Conservation (phyloP, 148 eudicot genomes). For the Fagopyrum tataricum region DNA sequence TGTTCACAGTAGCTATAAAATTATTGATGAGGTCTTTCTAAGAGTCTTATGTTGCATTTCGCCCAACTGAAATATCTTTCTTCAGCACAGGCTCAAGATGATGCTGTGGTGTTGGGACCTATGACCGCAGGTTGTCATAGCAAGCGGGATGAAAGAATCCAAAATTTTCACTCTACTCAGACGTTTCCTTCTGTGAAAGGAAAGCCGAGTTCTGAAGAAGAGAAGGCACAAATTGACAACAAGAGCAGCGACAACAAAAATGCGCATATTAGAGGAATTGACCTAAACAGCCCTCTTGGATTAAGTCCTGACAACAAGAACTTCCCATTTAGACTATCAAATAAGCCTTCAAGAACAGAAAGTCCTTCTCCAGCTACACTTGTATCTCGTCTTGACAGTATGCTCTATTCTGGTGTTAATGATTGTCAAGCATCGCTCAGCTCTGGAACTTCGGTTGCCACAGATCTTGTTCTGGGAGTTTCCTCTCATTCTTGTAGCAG, state of each 20-base stretch:
- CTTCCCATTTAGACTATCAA: conserved; percentile 18
- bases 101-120: conserved; percentile 33
- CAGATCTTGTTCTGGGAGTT: conserved; percentile 42
- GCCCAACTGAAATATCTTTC: conserved; percentile 25
- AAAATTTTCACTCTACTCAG: conserved; percentile 27
- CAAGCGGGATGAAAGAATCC: conserved; percentile 37
- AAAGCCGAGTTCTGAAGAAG: background rate
- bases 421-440: conserved; percentile 38
- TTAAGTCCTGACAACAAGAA: conserved; percentile 17
- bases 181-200: conserved; percentile 16
- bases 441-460: conserved; percentile 46
- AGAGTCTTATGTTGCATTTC: background rate
- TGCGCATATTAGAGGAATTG: conserved; percentile 27
- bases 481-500: conserved; percentile 19
- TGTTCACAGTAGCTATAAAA: background rate
- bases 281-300: conserved; percentile 3
- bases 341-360: conserved; percentile 24
- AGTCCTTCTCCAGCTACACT: conserved; percentile 19
- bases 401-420: conserved; percentile 29
- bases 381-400: conserved; percentile 16
- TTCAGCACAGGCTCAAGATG: conserved; percentile 74
- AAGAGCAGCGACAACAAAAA: conserved; percentile 16
- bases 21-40: background rate
- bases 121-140: conserved; percentile 33
- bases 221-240: background rate